A percentile compares a stretch with the other conserved stretches of the same genome.
Conservation (phyloP, 306 rosid genomes). For the Vigna radiata region DNA sequence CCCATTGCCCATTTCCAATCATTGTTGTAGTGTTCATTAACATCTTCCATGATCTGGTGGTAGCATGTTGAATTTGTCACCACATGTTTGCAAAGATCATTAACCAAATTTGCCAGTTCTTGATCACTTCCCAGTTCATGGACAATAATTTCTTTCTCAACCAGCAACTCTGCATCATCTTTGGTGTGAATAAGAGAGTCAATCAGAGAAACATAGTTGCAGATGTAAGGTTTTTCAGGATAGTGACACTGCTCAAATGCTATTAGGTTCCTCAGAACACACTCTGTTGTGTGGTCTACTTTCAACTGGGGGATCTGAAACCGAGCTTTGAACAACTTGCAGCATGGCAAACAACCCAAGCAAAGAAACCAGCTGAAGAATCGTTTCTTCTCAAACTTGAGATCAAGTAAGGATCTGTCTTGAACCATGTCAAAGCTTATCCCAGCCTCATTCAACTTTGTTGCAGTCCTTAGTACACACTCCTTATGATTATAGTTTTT, state of each 20-base stretch:
- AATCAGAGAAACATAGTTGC: constrained; percentile 52
- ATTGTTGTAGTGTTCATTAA: constrained; percentile 49
- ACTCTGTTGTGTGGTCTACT: constrained; percentile 48
- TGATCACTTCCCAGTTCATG: constrained; percentile 56
- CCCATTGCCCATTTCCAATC: constrained; percentile 56
- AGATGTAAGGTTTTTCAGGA: constrained; percentile 51
- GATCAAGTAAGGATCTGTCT: constrained; percentile 37
- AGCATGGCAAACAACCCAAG: constrained; percentile 37
- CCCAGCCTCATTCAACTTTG: constrained; percentile 50
- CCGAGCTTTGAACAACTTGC: constrained; percentile 34
- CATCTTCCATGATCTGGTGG: neutral
- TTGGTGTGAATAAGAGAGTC: constrained; percentile 55
- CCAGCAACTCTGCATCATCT: constrained; percentile 59
- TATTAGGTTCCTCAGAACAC: constrained; percentile 55
- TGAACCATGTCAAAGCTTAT: constrained; percentile 42
- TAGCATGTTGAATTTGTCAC: constrained; percentile 49
- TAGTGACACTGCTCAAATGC: constrained; percentile 68
- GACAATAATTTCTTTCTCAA: constrained; percentile 48
- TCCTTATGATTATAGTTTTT: neutral
- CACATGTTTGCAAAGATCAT: constrained; percentile 50
- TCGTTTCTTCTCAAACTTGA: constrained; percentile 35
- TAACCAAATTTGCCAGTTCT: constrained; percentile 52
- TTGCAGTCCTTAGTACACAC: constrained; percentile 37
- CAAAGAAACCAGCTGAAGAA: constrained; percentile 48
- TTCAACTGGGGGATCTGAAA: constrained; percentile 45